Evolutionary conservation across 306 rosid species (phyloP).

Genomic region (Rubus idaeus): DNA sequence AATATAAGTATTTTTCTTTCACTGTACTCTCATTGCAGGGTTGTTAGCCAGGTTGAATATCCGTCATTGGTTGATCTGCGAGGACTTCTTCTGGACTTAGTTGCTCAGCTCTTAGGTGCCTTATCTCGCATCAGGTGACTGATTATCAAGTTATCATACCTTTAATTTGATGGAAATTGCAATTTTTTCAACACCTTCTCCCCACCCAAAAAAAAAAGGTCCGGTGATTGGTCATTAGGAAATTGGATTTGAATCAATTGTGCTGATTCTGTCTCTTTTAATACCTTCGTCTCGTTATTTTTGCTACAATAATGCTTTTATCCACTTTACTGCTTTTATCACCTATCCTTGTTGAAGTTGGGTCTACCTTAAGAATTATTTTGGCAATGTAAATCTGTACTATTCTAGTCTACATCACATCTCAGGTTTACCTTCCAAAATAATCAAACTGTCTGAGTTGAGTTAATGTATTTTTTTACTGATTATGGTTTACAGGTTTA

Average conservation of each 20-base stretch:
- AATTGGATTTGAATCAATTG: conserved; percentile 17
- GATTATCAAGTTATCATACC: conserved; percentile 9
- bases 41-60: conserved; percentile 97
- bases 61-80: conserved; percentile 97
- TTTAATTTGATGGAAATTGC: conserved; percentile 1
- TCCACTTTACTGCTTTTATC: not conserved
- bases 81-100: conserved; percentile 97
- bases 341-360: not conserved
- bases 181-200: not conserved
- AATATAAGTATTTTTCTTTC: not conserved
- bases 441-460: not conserved
- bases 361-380: not conserved
- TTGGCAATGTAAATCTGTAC: no score
- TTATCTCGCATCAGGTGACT: conserved; percentile 95
- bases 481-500: conserved; percentile 60
- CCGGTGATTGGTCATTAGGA: not conserved
- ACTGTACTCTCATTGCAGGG: conserved; percentile 65
- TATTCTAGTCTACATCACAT: not conserved
- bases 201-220: not conserved
- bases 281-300: not conserved
- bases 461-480: not conserved
- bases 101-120: conserved; percentile 97
- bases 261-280: conserved; percentile 15
- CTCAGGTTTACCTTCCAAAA: not conserved
- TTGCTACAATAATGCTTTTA: not conserved